phyloP scores from a whole-genome alignment of 2,329 filamentous ascomycete genomes.

The Teratosphaeria epicoccoides region DNA sequence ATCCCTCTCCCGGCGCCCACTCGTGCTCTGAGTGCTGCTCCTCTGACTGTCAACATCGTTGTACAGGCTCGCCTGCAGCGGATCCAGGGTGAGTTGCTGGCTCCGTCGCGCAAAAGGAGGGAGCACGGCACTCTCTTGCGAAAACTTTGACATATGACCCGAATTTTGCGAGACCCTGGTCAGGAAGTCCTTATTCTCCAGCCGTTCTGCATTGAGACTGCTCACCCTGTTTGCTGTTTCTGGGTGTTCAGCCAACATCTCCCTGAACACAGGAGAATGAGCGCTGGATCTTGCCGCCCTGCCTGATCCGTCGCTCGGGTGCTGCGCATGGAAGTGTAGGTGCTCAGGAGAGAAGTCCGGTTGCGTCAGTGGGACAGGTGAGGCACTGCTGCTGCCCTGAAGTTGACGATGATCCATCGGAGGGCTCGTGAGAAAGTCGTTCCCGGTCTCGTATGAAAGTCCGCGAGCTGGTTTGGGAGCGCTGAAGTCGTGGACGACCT shows the following conservation, averaged over 20 bases:
- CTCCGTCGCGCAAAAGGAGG: constrained; percentile 27
- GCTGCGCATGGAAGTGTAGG: neutral
- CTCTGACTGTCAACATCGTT: constrained; percentile 17
- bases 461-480: constrained; percentile 31
- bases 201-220: constrained; percentile 36
- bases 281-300: constrained; percentile 21
- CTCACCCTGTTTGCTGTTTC: constrained; percentile 30
- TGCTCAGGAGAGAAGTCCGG: neutral
- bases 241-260: constrained; percentile 48
- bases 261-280: constrained; percentile 50
- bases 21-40: constrained; percentile 17
- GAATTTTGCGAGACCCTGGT: constrained; percentile 31
- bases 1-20: constrained; percentile 10
- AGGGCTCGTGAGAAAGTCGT: neutral
- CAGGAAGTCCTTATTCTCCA: constrained; percentile 40
- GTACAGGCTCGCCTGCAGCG: constrained; percentile 15
- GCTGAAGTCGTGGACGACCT: constrained; percentile 55
- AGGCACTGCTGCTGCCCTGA: neutral
- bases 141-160: constrained; percentile 9
- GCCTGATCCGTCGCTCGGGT: constrained; percentile 2
- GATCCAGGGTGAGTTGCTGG: constrained; percentile 19
- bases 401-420: neutral
- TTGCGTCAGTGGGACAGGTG: neutral
- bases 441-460: constrained; percentile 22
- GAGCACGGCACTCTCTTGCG: constrained; percentile 21